These are phyloP conservation scores for Xanthoconium separans DNA, from an alignment of 1,284 basidiomycete genomes.

Conservation along the genomic window DNA sequence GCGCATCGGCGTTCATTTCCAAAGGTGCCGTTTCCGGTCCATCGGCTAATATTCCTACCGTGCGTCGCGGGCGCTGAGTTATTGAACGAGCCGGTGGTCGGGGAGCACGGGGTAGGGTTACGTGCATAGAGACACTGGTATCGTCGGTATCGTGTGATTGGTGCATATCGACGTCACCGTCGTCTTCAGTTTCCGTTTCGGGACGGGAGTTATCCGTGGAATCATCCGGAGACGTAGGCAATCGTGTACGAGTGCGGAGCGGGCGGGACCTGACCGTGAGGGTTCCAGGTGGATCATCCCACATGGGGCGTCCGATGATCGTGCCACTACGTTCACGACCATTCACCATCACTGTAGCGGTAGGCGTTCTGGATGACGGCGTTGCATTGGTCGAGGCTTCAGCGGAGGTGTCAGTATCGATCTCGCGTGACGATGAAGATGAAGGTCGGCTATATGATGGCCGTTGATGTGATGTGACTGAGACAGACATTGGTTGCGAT, in stretches of 20 bases:
- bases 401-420: constrained; percentile 52
- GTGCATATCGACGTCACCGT: constrained; percentile 57
- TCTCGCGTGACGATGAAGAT: constrained; percentile 42
- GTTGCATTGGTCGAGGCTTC: constrained; percentile 60
- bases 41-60: constrained; percentile 66
- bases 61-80: constrained; percentile 41
- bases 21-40: constrained; percentile 42
- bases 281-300: constrained; percentile 45
- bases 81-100: constrained; percentile 40
- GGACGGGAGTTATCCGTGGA: constrained; percentile 59
- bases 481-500: constrained; percentile 19
- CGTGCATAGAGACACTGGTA: constrained; percentile 27
- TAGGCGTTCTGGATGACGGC: constrained; percentile 60
- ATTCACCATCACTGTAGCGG: constrained; percentile 51
- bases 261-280: constrained; percentile 32
- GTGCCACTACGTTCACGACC: constrained; percentile 73
- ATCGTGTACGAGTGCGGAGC: constrained; percentile 31
- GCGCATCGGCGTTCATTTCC: constrained; percentile 53
- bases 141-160: constrained; percentile 45
- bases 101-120: constrained; percentile 41
- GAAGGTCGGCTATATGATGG: constrained; percentile 19
- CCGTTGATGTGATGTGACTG: constrained; percentile 22
- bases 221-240: constrained; percentile 49
- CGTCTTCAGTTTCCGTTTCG: constrained; percentile 75
- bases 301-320: constrained; percentile 62